These are phyloP conservation scores for Juncus inflexus DNA, from an alignment of 176 grass and related monocot genomes.

Conservation along the genomic window DNA sequence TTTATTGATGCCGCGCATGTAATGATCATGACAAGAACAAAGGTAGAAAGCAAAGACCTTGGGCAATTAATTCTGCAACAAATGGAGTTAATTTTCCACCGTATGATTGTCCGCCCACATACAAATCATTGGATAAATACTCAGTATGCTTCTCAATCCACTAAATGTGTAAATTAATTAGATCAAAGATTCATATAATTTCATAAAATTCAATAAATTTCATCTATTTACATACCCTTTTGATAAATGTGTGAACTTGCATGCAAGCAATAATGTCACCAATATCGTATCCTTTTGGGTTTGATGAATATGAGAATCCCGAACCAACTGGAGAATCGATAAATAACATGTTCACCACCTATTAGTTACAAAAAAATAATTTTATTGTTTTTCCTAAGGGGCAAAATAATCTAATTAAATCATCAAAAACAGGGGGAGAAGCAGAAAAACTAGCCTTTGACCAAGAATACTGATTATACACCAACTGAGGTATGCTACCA, in stretches of 20 bases:
- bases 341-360: slow-evolving; percentile 23
- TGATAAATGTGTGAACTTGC: slow-evolving; percentile 22
- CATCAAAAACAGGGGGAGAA: not conserved
- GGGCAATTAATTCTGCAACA: slow-evolving; percentile 29
- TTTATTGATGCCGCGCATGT: too few relatives aligned
- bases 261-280: slow-evolving; percentile 5
- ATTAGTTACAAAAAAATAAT: not conserved
- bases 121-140: slow-evolving; percentile 44
- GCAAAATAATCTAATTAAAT: not conserved
- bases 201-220: not conserved
- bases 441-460: not conserved
- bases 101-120: slow-evolving; percentile 58
- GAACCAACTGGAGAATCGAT: slow-evolving; percentile 31
- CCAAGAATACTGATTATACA: slow-evolving; percentile 27
- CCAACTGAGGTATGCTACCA: slow-evolving; percentile 16
- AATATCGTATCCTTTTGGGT: slow-evolving; percentile 18
- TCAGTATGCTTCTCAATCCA: slow-evolving; percentile 46
- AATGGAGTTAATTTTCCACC: slow-evolving; percentile 37
- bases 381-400: not conserved
- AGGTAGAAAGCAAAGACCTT: slow-evolving; percentile 30
- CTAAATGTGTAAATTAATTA: slow-evolving; percentile 5
- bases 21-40: not conserved
- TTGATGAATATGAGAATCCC: slow-evolving; percentile 28
- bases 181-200: too few relatives aligned
- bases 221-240: not conserved